Percentiles rank a stretch among this genome's conserved stretches.
Evolutionary conservation across 2,329 filamentous ascomycete species (phyloP).

Genomic region (Albophoma yamanashiensis): DNA sequence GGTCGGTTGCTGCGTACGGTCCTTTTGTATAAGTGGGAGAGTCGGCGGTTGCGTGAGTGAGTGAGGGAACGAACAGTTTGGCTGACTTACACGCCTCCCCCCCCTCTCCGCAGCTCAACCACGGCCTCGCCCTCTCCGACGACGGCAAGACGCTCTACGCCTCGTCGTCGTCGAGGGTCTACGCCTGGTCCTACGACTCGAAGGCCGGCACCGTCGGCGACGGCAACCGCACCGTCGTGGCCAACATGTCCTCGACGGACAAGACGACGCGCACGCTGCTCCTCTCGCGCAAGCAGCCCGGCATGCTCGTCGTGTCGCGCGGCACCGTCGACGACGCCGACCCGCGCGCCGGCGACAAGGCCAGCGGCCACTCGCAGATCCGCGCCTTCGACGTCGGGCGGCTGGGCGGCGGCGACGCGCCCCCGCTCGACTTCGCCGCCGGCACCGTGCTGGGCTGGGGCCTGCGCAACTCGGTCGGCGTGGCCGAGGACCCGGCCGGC

Average conservation of each 20-base stretch:
- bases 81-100: neutral
- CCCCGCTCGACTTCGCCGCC: slow-evolving; percentile 33
- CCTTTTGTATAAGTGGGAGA: neutral
- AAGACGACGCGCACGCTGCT: slow-evolving; percentile 59
- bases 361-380: slow-evolving; percentile 54
- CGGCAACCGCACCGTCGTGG: slow-evolving; percentile 41
- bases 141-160: slow-evolving; percentile 45
- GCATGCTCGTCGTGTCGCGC: slow-evolving; percentile 52
- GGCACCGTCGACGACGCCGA: slow-evolving; percentile 58
- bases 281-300: slow-evolving; percentile 41
- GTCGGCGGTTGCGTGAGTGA: neutral
- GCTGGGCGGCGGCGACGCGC: slow-evolving; percentile 11
- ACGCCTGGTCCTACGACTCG: slow-evolving; percentile 55
- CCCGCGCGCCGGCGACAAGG: slow-evolving; percentile 33
- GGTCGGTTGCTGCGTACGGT: no score
- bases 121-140: slow-evolving; percentile 41
- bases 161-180: slow-evolving; percentile 48
- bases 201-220: slow-evolving; percentile 29
- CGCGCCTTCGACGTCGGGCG: slow-evolving; percentile 41
- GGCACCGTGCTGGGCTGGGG: slow-evolving; percentile 53
- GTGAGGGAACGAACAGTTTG: neutral
- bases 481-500: slow-evolving; percentile 48
- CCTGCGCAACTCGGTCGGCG: slow-evolving; percentile 60
- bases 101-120: slow-evolving; percentile 33
- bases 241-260: slow-evolving; percentile 50